phyloP scores from a whole-genome alignment of 441 rosid species.

The Adansonia rubrostipa region DNA sequence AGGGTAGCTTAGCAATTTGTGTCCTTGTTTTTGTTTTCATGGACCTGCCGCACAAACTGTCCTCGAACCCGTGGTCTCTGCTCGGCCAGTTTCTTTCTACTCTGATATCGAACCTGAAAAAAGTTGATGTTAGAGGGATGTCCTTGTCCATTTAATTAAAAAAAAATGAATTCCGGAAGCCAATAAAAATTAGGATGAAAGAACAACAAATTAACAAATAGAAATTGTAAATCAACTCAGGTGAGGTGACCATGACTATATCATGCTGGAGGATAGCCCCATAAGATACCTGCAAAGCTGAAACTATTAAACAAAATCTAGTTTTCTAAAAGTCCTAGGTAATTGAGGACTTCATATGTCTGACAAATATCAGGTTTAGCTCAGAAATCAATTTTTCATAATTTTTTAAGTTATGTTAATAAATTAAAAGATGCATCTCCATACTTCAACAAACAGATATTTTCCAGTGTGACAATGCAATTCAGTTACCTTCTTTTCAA shows the following conservation, averaged over 20 bases:
- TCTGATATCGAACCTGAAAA: conserved; percentile 59
- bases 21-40: conserved; percentile 36
- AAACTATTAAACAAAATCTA: neutral
- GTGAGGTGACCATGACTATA: neutral
- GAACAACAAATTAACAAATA: neutral
- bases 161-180: no score
- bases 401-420: neutral
- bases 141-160: no score
- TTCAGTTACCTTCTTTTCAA: conserved; percentile 58
- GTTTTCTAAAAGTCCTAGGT: neutral
- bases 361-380: neutral
- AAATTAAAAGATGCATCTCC: neutral
- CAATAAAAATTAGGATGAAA: neutral
- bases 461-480: neutral
- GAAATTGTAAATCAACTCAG: conserved; percentile 17
- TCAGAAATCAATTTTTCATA: neutral
- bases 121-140: neutral
- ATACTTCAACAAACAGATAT: neutral
- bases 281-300: conserved; percentile 9
- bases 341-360: neutral
- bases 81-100: conserved; percentile 59
- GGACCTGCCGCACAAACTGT: conserved; percentile 47
- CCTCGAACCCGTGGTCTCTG: conserved; percentile 58
- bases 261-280: neutral
- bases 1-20: conserved; percentile 26